phyloP scores from a whole-genome alignment of 192 early-diverging fungal species.

The Helicostylum pulchrum region DNA sequence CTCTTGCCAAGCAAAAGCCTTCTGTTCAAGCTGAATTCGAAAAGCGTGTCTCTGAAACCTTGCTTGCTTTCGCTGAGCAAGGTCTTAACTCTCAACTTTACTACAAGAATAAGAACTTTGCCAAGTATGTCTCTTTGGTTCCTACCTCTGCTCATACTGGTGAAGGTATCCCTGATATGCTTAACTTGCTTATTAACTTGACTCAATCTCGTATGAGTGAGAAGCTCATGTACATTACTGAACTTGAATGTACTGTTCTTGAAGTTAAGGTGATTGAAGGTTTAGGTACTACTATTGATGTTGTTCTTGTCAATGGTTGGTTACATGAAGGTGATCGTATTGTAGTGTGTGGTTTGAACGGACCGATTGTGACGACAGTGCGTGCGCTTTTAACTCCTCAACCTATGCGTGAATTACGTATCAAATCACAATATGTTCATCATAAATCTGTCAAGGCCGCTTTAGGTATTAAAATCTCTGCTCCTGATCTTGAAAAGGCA shows the following conservation, averaged over 20 bases:
- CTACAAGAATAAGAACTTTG: conserved; percentile 95
- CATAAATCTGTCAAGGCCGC: conserved; percentile 97
- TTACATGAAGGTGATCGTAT: conserved; percentile 95
- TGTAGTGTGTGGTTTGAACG: conserved; percentile 91
- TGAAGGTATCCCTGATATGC: conserved; percentile 97
- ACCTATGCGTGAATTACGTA: conserved; percentile 93
- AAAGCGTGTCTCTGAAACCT: conserved; percentile 70
- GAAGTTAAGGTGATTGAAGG: conserved; percentile 99
- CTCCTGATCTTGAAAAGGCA: conserved; percentile 91
- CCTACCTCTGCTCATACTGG: conserved; percentile 98
- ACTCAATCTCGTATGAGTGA: conserved; percentile 95
- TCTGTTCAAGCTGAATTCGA: conserved; percentile 84
- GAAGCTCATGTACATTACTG: conserved; percentile 92
- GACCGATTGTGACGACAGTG: conserved; percentile 90
- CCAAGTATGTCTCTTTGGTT: conserved; percentile 92
- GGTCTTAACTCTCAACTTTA: conserved; percentile 90
- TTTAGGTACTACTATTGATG: conserved; percentile 96
- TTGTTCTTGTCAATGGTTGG: conserved; percentile 92
- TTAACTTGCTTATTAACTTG: conserved; percentile 85
- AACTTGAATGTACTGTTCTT: conserved; percentile 95
- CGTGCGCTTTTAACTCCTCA: conserved; percentile 98
- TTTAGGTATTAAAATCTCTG: conserved; percentile 93
- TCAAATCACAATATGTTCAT: conserved; percentile 95
- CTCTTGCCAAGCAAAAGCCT: conserved; percentile 70
- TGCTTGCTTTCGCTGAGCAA: conserved; percentile 92